Evolutionary conservation across 2,329 filamentous ascomycete species (phyloP), one percentile per base, ranked within the genome.

Genomic region (Ophiostoma ips): DNA sequence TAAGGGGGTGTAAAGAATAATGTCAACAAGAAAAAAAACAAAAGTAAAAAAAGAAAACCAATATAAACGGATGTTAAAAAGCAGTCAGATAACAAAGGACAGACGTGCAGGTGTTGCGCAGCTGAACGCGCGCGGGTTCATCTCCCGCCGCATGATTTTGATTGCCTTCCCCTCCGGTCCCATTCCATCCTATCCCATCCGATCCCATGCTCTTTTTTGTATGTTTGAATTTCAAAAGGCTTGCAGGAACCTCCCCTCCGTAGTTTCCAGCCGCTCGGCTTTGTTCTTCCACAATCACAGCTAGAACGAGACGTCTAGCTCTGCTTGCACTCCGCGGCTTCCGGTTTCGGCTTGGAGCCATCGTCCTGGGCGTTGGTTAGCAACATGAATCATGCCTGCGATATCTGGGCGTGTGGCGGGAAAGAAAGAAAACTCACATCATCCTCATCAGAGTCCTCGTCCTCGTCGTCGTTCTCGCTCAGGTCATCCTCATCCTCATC

Each of bases 301-400:
- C 19, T 19, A 33, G 21, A 40, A 15, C 38, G 35, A 16, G 12
- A 35, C 31, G 7, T 19, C 30, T 79, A 94, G 72, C 86, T 94
- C 72, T 94, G 87, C 77, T 95, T 95, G 81, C 88, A 95, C 73
- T 95, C 88, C 58, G 88, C 86, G 58, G 87, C 82, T 70, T 94
- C 87, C 71, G 92, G 87, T 76, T 94, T 94, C 52, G 88, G 87
- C 76, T 90, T 94, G 59, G 84, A 82, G 57, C 79, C 80, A 64
- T 89, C 87, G 63, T 94, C 86, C 87, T 94, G 59, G n/a, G 8
- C 33, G 59, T 56, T 36, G 5, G 46, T 52, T 38, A 36, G 16
- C 13, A 12, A 16, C 13, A 15, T 44, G 5, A 31, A 10, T 41
- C 12, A 3, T 2, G 5, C 3, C 13, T 41, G 18, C 7, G 18